phyloP scores from a whole-genome alignment of 495 filamentous ascomycete species.

The Tuber calosporum region DNA sequence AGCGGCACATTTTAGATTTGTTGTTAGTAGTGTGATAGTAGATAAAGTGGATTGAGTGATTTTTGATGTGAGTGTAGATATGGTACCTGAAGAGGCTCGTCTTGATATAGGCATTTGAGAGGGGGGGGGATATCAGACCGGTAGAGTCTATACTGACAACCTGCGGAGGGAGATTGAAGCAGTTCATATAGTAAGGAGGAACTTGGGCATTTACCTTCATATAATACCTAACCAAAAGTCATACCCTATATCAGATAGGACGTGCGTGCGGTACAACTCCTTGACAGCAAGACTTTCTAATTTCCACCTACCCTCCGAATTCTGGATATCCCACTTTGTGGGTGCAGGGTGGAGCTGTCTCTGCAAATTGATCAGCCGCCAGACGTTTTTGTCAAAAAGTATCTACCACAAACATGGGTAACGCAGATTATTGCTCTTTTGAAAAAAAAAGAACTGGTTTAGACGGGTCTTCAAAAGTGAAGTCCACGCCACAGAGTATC shows the following conservation, averaged over 20 bases:
- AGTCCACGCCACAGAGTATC: neutral
- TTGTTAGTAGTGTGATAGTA: neutral
- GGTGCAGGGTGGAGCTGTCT: neutral
- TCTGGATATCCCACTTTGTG: neutral
- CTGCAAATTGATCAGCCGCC: neutral
- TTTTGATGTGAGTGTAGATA: neutral
- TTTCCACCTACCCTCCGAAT: neutral
- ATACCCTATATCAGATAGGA: neutral
- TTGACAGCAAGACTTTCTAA: neutral
- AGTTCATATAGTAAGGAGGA: neutral
- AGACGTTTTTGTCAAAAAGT: neutral
- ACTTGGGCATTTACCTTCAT: neutral
- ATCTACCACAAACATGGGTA: neutral
- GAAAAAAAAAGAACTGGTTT: neutral
- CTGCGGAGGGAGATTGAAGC: neutral
- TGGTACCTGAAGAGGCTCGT: neutral
- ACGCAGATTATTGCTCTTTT: neutral
- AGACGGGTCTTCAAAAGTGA: neutral
- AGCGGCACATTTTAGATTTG: conserved; percentile 28
- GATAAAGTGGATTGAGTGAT: neutral
- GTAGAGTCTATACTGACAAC: neutral
- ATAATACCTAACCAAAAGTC: neutral
- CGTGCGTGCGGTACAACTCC: neutral
- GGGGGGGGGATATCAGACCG: neutral
- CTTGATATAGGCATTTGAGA: neutral